Conservation (phyloP, 139 green algal species). For the Picochlorum sp. region DNA sequence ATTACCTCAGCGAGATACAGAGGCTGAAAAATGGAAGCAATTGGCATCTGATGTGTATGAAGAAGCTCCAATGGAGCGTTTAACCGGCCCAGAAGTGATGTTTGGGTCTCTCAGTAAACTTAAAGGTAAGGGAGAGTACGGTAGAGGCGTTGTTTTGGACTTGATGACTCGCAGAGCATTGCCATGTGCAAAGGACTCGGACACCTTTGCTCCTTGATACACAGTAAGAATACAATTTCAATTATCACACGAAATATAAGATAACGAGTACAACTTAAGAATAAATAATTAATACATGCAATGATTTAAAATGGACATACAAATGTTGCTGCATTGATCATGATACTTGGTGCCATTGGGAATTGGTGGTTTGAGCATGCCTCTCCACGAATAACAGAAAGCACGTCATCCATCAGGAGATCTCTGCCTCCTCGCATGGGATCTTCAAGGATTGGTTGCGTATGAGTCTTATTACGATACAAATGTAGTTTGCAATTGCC, state of each 20-base stretch:
- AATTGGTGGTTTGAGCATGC: conserved; percentile 15
- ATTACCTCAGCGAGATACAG: conserved; percentile 43
- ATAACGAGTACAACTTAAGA: not conserved
- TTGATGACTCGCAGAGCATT: conserved; percentile 19
- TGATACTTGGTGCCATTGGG: conserved; percentile 26
- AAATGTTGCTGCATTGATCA: conserved; percentile 29
- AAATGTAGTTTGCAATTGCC: conserved; percentile 17
- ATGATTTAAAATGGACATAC: conserved; percentile 40
- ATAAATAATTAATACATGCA: not conserved
- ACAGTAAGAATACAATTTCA: not conserved
- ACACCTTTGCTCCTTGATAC: not conserved
- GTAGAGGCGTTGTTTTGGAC: conserved; percentile 19
- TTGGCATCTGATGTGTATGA: conserved; percentile 13
- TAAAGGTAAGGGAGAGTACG: conserved; percentile 6
- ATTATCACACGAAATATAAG: not conserved
- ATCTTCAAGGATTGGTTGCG: conserved; percentile 44
- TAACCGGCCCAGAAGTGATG: conserved; percentile 1
- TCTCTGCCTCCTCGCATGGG: conserved; percentile 35
- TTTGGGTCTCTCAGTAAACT: conserved; percentile 14
- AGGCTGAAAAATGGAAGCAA: conserved; percentile 12
- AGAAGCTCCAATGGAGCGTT: conserved; percentile 4
- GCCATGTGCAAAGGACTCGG: not conserved
- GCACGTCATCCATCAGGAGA: conserved; percentile 36
- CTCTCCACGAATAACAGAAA: conserved; percentile 20
- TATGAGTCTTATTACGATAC: conserved; percentile 44